These are phyloP conservation scores for Wickerhamiella domercqiae DNA, from an alignment of 805 yeast species.

Conservation along the genomic window DNA sequence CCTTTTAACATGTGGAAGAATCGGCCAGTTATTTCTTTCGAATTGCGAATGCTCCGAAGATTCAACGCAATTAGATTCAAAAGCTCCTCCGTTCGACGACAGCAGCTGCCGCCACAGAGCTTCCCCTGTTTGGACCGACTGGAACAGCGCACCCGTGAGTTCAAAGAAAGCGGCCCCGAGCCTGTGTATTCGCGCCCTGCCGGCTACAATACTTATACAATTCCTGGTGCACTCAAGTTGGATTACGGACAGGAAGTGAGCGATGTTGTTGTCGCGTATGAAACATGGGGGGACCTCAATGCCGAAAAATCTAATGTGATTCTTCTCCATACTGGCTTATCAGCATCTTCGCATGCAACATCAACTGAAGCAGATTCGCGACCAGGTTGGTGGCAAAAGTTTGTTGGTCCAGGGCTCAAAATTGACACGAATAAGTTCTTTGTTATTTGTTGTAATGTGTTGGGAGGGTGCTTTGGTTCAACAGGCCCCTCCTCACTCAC, in stretches of 20 bases:
- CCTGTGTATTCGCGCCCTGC: conserved; percentile 63
- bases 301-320: conserved; percentile 52
- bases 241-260: conserved; percentile 75
- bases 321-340: conserved; percentile 74
- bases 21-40: too few relatives aligned
- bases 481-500: conserved; percentile 80
- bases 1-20: too few relatives aligned
- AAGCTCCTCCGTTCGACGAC: too few relatives aligned
- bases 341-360: conserved; percentile 88
- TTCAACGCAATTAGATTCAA: too few relatives aligned
- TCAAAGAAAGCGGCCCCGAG: conserved; percentile 52
- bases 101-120: conserved; percentile 19
- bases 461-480: conserved; percentile 91
- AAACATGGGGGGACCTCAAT: conserved; percentile 75
- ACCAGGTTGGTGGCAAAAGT: conserved; percentile 93
- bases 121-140: conserved; percentile 78
- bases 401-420: conserved; percentile 68
- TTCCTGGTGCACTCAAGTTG: conserved; percentile 34
- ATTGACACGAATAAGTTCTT: conserved; percentile 72
- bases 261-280: conserved; percentile 72
- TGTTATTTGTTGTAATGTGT: conserved; percentile 75
- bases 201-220: conserved; percentile 44
- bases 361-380: conserved; percentile 54
- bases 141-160: conserved; percentile 34
- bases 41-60: too few relatives aligned